These are phyloP conservation scores for Fomitopsis pulvina DNA, from an alignment of 768 basidiomycete genomes.

Conservation along the genomic window DNA sequence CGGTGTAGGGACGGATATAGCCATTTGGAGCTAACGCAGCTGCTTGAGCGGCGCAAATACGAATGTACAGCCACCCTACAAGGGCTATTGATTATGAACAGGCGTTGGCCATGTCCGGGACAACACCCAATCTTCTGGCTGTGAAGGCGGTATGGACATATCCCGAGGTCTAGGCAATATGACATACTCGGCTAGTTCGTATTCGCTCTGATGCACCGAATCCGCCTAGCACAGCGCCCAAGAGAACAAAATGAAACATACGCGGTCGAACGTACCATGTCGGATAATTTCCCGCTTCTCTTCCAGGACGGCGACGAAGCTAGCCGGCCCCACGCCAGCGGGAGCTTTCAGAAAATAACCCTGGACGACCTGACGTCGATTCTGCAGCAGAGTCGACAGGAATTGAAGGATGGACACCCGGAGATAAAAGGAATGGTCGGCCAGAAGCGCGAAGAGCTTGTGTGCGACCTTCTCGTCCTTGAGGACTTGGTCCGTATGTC, in stretches of 20 bases:
- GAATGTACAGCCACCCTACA: background rate
- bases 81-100: too few species aligned
- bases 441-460: conserved; percentile 69
- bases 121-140: background rate
- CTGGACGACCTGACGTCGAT: conserved; percentile 78
- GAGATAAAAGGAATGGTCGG: conserved; percentile 73
- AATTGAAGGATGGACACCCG: conserved; percentile 82
- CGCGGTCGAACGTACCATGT: conserved; percentile 52
- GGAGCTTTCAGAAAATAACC: conserved; percentile 86
- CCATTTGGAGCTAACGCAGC: background rate
- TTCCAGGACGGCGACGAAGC: conserved; percentile 68
- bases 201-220: background rate
- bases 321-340: conserved; percentile 65
- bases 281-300: conserved; percentile 86
- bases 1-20: background rate
- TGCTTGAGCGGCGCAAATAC: background rate
- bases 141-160: background rate
- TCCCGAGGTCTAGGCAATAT: background rate
- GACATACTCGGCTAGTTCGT: background rate
- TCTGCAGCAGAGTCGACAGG: conserved; percentile 72
- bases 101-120: background rate
- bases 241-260: background rate
- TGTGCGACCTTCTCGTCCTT: conserved; percentile 66
- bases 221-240: background rate
- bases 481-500: conserved; percentile 78